Evolutionary conservation across 148 eudicot species (phyloP), one percentile per base, ranked within the genome.

Genomic region (Fagopyrum tataricum): DNA sequence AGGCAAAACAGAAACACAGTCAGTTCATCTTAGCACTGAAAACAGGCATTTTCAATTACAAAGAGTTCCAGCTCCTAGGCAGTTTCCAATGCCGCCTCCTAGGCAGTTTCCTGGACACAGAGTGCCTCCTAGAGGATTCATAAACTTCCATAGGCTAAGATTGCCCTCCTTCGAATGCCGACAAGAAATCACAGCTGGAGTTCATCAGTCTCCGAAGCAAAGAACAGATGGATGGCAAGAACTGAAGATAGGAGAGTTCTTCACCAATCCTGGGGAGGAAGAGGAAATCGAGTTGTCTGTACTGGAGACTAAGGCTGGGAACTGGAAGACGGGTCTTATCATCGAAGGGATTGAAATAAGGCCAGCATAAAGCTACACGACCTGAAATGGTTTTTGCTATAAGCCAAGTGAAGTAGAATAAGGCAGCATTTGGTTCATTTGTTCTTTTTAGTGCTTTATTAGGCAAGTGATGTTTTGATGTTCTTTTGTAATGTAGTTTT

Each of bases 181-280:
- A 5, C 68, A 37, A 13, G 68, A 13, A 46, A 13, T 13, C 49
- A 46, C 2, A 10, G 20, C 44, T 1, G 4, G 4, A 5, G 75
- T 74, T 4, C 48, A 48, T 2, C 61, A 64, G 67, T 73, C 73
- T 21, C 88, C 89, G 0, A 81, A 67, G 74, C 43, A 0, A 64
- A 84, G 97, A 70, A 44, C 44, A 6, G 97, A 91, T 31, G 89
- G 87, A 23, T 91, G 97, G 97, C 52, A 75, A 55, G 97, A 91
- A 76, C 37, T 84, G 4, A 81, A 89, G 70, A 70, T 89, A 42
- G 94, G 91, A 2, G 85, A 84, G 55, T 85, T 78, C 37, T 52
- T 73, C 15, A 77, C 73, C 21, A 8, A 72, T 0, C 74, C 52
- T 4, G 78, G 68, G 42, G 84, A 79, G 21, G 85, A 76, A 4